Evolutionary conservation across 352 stramenopile genomes (phyloP), one percentile per base, ranked within the genome.

Genomic region (Pythium folliculosum): DNA sequence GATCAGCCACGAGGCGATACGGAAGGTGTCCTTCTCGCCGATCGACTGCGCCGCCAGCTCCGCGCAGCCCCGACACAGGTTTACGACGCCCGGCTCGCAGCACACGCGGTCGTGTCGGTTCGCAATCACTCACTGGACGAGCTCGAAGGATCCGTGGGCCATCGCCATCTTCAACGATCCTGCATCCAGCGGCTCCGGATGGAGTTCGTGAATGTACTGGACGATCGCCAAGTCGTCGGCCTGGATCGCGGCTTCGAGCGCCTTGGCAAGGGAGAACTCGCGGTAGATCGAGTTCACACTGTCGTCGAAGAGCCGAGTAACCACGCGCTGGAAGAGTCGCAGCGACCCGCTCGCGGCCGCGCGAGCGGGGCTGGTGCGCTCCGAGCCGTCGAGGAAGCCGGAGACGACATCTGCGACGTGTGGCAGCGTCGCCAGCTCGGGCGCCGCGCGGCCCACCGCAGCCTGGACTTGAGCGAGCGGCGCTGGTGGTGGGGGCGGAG

Each of bases 321-420:
- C 47, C 5, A 32, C 27, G 27, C n/a, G 47, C 13, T 14, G 7
- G 10, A 52, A 21, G 22, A 52, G 49, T 3, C 23, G 49, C 19
- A 38, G 9, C 37, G 52, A 59, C 0, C n/a, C 32, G 12, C 19
- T 12, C 3, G 32, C 30, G 12, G 52, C 52, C 19, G 52, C 52
- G 3, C 35, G 32, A 19, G 35, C 16, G 8, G 35, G 32, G 2
- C 32, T 35, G 5, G n/a, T 9, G n/a, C 14, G 35, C 21, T 13
- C 0, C n/a, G 52, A 59, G 19, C 13, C 14, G 38, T 61, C 37
- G 22, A 61, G 37, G 13, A 17, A 61, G 3, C 3, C 6, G 6
- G 54, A 61, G 54, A 61, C 22, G 8, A 61, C 0, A 37, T 51
- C 23, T 12, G 38, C 21, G 54, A 61, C 54, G 38, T 61, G 54